phyloP scores from a whole-genome alignment of 352 stramenopile genomes.

The Pythium inflatum region DNA sequence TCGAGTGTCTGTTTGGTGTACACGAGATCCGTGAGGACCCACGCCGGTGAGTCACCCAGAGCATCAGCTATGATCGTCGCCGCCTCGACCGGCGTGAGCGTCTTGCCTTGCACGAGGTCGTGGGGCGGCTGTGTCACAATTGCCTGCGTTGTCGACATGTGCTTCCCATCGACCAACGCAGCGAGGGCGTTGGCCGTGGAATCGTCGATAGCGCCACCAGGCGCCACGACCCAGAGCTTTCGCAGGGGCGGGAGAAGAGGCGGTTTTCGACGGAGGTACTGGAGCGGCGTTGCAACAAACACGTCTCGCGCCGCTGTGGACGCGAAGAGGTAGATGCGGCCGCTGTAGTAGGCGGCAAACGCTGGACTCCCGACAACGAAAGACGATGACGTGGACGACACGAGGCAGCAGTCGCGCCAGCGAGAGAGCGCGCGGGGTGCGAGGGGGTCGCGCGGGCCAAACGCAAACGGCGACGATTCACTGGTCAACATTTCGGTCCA shows the following conservation, averaged over 20 bases:
- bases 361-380: slow-evolving; percentile 44
- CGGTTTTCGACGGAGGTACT: slow-evolving; percentile 48
- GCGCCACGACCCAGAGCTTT: slow-evolving; percentile 52
- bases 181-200: slow-evolving; percentile 14
- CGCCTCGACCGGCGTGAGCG: slow-evolving; percentile 31
- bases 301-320: slow-evolving; percentile 35
- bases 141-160: slow-evolving; percentile 37
- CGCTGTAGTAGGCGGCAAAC: slow-evolving; percentile 48
- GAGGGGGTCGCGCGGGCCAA: slow-evolving; percentile 15
- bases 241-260: slow-evolving; percentile 11
- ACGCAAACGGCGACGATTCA: slow-evolving; percentile 26
- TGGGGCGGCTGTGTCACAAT: slow-evolving; percentile 43
- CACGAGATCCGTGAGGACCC: slow-evolving; percentile 61
- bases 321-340: slow-evolving; percentile 59
- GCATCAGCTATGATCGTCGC: slow-evolving; percentile 34
- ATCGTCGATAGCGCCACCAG: not conserved
- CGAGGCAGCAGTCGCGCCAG: slow-evolving; percentile 71
- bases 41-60: slow-evolving; percentile 26
- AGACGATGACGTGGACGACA: slow-evolving; percentile 26
- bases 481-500: slow-evolving; percentile 41
- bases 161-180: slow-evolving; percentile 22
- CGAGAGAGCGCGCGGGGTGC: slow-evolving; percentile 40
- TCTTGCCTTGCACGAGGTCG: slow-evolving; percentile 44
- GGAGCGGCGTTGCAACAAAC: slow-evolving; percentile 52
- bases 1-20: slow-evolving; percentile 42